Evolutionary conservation across 768 basidiomycete genomes (phyloP).

Genomic region (Tylopilus balloui): DNA sequence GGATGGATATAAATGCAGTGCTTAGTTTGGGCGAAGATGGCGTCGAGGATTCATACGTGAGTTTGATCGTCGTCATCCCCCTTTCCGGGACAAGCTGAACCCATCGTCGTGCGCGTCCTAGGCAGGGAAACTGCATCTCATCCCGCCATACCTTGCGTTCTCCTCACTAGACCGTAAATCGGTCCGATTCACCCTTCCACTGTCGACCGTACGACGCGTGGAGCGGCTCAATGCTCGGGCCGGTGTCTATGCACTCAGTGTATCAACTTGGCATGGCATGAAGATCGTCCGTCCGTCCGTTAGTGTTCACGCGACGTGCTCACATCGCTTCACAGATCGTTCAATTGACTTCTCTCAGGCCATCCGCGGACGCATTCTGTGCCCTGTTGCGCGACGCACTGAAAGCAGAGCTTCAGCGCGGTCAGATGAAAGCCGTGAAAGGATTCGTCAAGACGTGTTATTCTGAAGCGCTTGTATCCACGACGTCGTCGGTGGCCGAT

Average conservation of each 20-base stretch:
- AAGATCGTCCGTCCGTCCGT: conserved; percentile 65
- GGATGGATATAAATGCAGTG: conserved; percentile 87
- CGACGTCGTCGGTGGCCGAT: conserved; percentile 52
- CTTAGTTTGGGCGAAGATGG: conserved; percentile 72
- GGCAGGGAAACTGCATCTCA: conserved; percentile 88
- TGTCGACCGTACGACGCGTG: conserved; percentile 89
- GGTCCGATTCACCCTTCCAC: conserved; percentile 84
- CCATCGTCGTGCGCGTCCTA: conserved; percentile 29
- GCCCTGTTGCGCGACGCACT: conserved; percentile 82
- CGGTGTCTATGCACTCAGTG: conserved; percentile 92
- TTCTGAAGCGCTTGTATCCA: conserved; percentile 79
- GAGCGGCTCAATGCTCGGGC: conserved; percentile 91
- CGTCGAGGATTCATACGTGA: conserved; percentile 90
- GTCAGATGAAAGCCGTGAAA: conserved; percentile 92
- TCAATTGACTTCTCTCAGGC: conserved; percentile 88
- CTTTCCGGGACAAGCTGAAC: background rate
- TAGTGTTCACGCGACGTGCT: conserved; percentile 1
- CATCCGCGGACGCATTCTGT: conserved; percentile 93
- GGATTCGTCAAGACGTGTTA: conserved; percentile 89
- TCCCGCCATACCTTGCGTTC: conserved; percentile 89
- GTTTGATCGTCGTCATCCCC: conserved; percentile 29
- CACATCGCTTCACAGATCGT: conserved; percentile 53
- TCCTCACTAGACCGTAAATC: conserved; percentile 88
- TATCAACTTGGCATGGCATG: conserved; percentile 91
- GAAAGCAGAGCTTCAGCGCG: conserved; percentile 82